Evolutionary conservation across 208 protist species (phyloP).

Genomic region (Leishmania guyanensis): DNA sequence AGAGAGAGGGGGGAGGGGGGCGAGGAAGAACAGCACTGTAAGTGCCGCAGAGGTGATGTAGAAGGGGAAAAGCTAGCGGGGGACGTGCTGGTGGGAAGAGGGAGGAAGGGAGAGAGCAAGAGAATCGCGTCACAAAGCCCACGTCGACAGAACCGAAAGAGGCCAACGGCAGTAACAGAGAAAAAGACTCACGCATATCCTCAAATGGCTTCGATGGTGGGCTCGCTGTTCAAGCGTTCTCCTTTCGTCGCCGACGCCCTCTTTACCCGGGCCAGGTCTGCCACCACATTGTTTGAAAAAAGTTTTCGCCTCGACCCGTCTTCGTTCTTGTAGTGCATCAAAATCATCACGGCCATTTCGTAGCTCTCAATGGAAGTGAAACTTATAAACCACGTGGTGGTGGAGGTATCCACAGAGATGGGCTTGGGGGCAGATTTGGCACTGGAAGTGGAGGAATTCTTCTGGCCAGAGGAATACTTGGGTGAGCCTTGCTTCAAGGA

Average conservation of each 20-base stretch:
- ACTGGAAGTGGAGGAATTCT: background rate
- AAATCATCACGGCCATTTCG: constrained; percentile 14
- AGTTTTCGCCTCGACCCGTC: background rate
- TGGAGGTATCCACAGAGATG: background rate
- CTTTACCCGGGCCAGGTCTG: background rate
- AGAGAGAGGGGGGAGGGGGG: background rate
- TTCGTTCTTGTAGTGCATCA: background rate
- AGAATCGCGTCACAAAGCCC: background rate
- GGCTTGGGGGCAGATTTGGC: no score
- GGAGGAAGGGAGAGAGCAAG: background rate
- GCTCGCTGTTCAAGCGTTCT: background rate
- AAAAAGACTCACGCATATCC: background rate
- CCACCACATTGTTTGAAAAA: background rate
- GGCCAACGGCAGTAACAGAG: background rate
- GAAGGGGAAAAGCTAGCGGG: background rate
- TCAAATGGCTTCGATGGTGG: background rate
- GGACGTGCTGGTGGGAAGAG: background rate
- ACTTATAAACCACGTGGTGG: background rate
- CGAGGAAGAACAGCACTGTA: background rate
- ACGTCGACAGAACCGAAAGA: background rate
- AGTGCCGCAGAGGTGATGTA: background rate
- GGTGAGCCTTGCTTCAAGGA: background rate
- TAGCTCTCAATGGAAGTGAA: constrained; percentile 10
- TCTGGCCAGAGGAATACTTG: background rate
- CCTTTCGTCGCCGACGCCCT: background rate